Evolutionary conservation across 106 monocot genomes (phyloP).

Genomic region (Allium fistulosum): DNA sequence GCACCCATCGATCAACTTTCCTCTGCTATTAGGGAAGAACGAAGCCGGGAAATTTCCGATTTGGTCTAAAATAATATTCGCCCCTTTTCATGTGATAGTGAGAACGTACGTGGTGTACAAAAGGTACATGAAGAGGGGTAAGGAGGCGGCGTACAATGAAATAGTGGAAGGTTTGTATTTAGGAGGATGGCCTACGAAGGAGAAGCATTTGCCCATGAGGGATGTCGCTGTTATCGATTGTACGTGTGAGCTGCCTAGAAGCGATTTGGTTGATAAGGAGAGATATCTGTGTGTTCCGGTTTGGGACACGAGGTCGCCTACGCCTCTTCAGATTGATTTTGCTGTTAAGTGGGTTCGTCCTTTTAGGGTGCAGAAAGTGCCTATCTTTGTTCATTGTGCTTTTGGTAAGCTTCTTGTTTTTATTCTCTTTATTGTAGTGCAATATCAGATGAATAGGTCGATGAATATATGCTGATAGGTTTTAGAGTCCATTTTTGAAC

Average conservation of each 20-base stretch:
- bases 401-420: slow-evolving; percentile 38
- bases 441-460: too few relatives aligned
- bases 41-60: slow-evolving; percentile 57
- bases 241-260: slow-evolving; percentile 82
- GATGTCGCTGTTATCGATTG: slow-evolving; percentile 76
- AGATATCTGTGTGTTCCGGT: slow-evolving; percentile 62
- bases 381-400: slow-evolving; percentile 78
- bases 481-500: too few relatives aligned
- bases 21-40: slow-evolving; percentile 58
- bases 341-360: slow-evolving; percentile 64
- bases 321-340: slow-evolving; percentile 43
- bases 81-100: slow-evolving; percentile 38
- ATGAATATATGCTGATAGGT: too few relatives aligned
- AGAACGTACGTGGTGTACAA: slow-evolving; percentile 33
- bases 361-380: slow-evolving; percentile 45
- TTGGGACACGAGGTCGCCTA: slow-evolving; percentile 80
- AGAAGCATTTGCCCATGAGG: slow-evolving; percentile 47
- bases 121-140: slow-evolving; percentile 42
- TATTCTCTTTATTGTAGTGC: too few relatives aligned
- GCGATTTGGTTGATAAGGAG: slow-evolving; percentile 18
- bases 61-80: slow-evolving; percentile 65
- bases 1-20: slow-evolving; percentile 51
- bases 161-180: slow-evolving; percentile 64
- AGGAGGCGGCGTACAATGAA: slow-evolving; percentile 55
- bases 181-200: slow-evolving; percentile 68